A percentile compares a stretch with the other conserved stretches of the same genome.
phyloP scores from a whole-genome alignment of 257 asterid species.

The Solanum infundibuliforme region DNA sequence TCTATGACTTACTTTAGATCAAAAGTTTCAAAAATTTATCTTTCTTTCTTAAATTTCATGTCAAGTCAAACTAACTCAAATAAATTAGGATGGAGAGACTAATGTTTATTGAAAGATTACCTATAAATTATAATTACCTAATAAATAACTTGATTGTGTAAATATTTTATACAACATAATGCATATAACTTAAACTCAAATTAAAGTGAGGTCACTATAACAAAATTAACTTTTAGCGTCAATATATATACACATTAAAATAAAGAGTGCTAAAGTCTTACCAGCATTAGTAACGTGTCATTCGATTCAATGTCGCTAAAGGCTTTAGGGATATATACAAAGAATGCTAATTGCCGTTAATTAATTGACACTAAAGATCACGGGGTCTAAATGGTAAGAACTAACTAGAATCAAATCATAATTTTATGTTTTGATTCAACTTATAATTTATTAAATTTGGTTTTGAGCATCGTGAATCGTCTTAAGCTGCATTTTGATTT shows the following conservation, averaged over 20 bases:
- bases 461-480: not conserved
- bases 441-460: not conserved
- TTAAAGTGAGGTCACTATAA: not conserved
- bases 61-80: not conserved
- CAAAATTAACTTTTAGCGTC: too few species aligned
- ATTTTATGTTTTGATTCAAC: not conserved
- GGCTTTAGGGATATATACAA: too few species aligned
- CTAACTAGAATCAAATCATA: not conserved
- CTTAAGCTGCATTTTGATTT: not conserved
- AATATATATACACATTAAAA: too few species aligned
- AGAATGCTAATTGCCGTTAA: too few species aligned
- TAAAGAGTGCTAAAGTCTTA: too few species aligned
- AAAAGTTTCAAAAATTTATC: not conserved
- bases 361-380: too few species aligned
- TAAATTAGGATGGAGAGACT: not conserved
- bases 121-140: not conserved
- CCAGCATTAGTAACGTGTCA: too few species aligned
- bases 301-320: too few species aligned
- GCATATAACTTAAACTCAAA: not conserved
- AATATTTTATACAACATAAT: not conserved
- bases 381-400: not conserved
- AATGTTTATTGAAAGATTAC: not conserved
- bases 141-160: not conserved
- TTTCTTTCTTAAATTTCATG: not conserved
- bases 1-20: not conserved